A percentile compares a stretch with the other conserved stretches of the same genome.
phyloP scores from a whole-genome alignment of 805 yeast species.

The Metschnikowia matae region DNA sequence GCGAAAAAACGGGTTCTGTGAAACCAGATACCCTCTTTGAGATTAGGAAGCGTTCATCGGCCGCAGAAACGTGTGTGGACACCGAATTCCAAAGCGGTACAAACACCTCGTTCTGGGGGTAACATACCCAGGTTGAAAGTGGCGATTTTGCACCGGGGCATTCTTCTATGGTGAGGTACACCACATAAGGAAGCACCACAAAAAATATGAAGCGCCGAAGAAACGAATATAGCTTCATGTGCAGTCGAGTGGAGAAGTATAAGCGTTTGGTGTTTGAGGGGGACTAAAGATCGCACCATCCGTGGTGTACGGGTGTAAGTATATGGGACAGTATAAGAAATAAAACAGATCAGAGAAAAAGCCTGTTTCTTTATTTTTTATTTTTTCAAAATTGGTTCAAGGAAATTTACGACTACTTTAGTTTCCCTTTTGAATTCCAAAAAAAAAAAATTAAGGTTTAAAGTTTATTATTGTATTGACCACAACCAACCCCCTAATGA shows the following conservation, averaged over 20 bases:
- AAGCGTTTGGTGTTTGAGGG: not conserved
- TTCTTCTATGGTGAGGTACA: slow-evolving; percentile 10
- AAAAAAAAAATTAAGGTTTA: no score
- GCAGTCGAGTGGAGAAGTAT: not conserved
- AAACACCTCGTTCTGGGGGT: not conserved
- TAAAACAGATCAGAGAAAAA: no score
- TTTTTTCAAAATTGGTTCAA: no score
- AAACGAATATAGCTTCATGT: not conserved
- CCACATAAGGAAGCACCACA: slow-evolving; percentile 7
- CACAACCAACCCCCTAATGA: no score
- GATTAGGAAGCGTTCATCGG: slow-evolving; percentile 4
- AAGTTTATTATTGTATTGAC: no score
- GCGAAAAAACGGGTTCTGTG: slow-evolving; percentile 1
- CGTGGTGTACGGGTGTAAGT: not conserved
- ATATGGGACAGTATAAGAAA: no score
- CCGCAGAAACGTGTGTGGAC: not conserved
- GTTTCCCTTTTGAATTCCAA: no score
- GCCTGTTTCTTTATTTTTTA: no score
- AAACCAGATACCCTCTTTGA: not conserved
- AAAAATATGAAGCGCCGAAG: slow-evolving; percentile 1
- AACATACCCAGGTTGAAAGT: not conserved
- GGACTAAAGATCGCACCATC: not conserved
- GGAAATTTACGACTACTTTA: no score
- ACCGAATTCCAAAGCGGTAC: slow-evolving; percentile 1
- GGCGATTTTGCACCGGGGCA: slow-evolving; percentile 7